Evolutionary conservation across 306 rosid genomes (phyloP).

Genomic region (Abrus precatorius): DNA sequence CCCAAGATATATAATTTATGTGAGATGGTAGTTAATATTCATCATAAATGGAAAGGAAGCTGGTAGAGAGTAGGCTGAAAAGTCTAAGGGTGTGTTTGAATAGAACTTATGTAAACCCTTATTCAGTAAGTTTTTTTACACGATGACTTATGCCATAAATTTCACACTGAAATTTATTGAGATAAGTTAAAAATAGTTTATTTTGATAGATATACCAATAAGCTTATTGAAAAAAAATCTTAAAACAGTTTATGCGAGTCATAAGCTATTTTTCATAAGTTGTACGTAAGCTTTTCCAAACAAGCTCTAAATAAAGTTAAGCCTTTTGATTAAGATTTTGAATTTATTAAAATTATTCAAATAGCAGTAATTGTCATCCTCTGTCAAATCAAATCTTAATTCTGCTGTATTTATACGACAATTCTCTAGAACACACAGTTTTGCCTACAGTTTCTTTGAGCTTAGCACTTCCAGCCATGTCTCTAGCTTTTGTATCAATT

Average conservation of each 20-base stretch:
- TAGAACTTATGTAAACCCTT: too few species aligned
- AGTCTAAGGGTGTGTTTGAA: not conserved
- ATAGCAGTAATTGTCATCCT: conserved; percentile 1
- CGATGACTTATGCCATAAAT: too few species aligned
- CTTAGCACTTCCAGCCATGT: not conserved
- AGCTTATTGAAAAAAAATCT: too few species aligned
- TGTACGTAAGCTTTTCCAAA: too few species aligned
- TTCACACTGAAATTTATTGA: too few species aligned
- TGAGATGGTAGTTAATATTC: conserved; percentile 10
- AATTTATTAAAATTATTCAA: conserved; percentile 10
- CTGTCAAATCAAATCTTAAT: conserved; percentile 2
- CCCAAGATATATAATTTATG: conserved; percentile 20
- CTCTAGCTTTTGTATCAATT: not conserved
- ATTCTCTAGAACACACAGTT: not conserved
- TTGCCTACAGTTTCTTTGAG: not conserved
- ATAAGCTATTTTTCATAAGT: too few species aligned
- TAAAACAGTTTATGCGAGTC: too few species aligned
- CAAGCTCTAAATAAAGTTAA: not conserved
- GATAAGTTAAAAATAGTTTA: too few species aligned
- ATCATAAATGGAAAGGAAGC: conserved; percentile 1
- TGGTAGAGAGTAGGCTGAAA: conserved; percentile 7
- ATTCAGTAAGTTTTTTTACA: too few species aligned
- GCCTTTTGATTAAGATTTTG: conserved; percentile 5
- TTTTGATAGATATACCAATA: too few species aligned
- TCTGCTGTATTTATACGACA: not conserved